A percentile compares a stretch with the other conserved stretches of the same genome.
Conservation (phyloP, 192 early-diverging fungal species). For the Entomortierella beljakovae region DNA sequence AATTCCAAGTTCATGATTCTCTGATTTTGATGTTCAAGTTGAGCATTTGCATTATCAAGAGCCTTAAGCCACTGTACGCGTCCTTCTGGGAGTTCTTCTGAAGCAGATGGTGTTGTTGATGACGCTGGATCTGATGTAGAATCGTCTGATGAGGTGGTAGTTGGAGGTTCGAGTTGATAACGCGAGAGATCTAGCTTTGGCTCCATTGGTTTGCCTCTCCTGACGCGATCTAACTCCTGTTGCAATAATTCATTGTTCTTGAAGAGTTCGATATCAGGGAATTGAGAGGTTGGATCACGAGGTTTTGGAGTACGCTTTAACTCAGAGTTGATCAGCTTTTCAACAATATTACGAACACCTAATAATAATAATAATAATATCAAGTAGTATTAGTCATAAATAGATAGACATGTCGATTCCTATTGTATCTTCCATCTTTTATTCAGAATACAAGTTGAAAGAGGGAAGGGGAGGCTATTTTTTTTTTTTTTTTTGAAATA, state of each 20-base stretch:
- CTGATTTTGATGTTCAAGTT: conserved; percentile 62
- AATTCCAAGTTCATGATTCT: conserved; percentile 64
- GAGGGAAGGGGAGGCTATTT: neutral
- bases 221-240: conserved; percentile 60
- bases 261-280: conserved; percentile 64
- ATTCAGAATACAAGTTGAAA: neutral
- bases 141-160: conserved; percentile 14
- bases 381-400: neutral
- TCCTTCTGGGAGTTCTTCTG: conserved; percentile 52
- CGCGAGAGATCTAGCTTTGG: conserved; percentile 57
- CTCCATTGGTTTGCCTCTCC: conserved; percentile 57
- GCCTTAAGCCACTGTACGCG: conserved; percentile 56
- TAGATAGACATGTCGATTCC: neutral
- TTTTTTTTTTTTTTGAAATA: neutral
- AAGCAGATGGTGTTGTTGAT: conserved; percentile 24
- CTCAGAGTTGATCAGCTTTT: conserved; percentile 66
- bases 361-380: neutral
- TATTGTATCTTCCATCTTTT: no score
- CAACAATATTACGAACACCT: conserved; percentile 62
- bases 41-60: conserved; percentile 64
- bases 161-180: conserved; percentile 60
- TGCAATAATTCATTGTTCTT: conserved; percentile 49
- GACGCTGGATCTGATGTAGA: conserved; percentile 1
- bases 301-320: conserved; percentile 61
- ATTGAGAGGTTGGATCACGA: conserved; percentile 42